Base-by-base conservation (phyloP, 2,329 filamentous ascomycete species). In the Pseudogymnoascus sp. region DNA sequence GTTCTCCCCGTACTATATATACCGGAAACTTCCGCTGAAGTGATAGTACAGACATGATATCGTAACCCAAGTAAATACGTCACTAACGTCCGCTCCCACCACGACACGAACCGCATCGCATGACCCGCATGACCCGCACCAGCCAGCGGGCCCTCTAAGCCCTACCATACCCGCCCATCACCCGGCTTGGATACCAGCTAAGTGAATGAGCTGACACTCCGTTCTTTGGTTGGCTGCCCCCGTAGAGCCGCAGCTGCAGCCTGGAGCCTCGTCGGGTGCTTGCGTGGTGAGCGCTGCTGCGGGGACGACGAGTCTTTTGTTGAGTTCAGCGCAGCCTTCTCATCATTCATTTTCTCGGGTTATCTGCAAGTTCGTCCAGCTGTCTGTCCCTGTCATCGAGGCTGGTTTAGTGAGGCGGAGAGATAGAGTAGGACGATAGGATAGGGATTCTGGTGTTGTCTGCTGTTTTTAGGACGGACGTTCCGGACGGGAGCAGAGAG, bases 181-280 rank as follows among this genome's bases (percentile, higher is more conserved):
- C 46, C 25, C 25, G 25, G 14, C 21, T n/a, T 10, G 46, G 7
- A 5, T 21, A 21, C 44, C 44, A n/a, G 23, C n/a, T 8, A 21
- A 3, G 21, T 21, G 21, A 21, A 7, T 4, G 6, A n/a, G 23
- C 42, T 7, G 44, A 8, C 44, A 23, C 44, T 31, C 8, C 16
- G 23, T 53, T 23, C 23, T 28, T 8, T 50, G 44, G 44, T 31
- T 8, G 25, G 6, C 25, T 16, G 14, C 16, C 2, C 5, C 6
- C 8, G 44, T 31, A 53, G 46, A 53, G 46, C 46, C 46, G 46
- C 46, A 31, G 46, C 46, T 53, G 46, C 25, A 56, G 46, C 46
- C 25, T 56, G 10, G 46, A 34, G 46, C 44, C 23, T 28, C 46
- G n/a, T 31, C n/a, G 46, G 46, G 46, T 56, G 25, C 25, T 18